Conservation (phyloP, 2,329 filamentous ascomycete genomes). For the Blumeria hordei region DNA sequence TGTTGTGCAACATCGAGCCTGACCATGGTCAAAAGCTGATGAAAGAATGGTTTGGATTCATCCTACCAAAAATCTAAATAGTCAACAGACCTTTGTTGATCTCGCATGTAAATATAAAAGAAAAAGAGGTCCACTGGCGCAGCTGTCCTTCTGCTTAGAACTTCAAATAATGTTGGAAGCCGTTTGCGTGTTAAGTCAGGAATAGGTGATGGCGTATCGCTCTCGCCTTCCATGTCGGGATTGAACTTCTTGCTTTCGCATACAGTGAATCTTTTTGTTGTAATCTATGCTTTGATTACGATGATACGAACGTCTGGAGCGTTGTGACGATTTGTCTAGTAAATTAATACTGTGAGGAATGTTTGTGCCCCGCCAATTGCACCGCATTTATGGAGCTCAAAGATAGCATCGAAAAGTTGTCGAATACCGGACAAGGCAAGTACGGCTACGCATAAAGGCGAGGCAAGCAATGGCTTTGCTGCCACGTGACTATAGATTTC, state of each 20-base stretch:
- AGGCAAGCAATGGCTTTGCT: too few species aligned
- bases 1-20: slow-evolving; percentile 99
- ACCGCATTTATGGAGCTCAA: too few species aligned
- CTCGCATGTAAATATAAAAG: slow-evolving; percentile 99
- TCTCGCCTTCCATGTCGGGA: slow-evolving; percentile 2
- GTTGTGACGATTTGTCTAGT: too few species aligned
- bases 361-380: too few species aligned
- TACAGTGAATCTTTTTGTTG: not conserved
- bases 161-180: slow-evolving; percentile 85
- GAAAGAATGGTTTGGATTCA: slow-evolving; percentile 3
- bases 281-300: too few species aligned
- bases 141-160: slow-evolving; percentile 77
- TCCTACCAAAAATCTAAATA: slow-evolving; percentile 93
- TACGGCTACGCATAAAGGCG: too few species aligned
- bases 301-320: too few species aligned
- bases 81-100: slow-evolving; percentile 92
- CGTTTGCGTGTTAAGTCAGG: slow-evolving; percentile 49
- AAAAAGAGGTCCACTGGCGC: slow-evolving; percentile 93
- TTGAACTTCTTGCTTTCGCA: not conserved
- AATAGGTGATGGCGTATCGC: slow-evolving; percentile 25
- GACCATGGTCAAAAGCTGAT: slow-evolving; percentile 4
- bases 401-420: too few species aligned
- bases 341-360: too few species aligned
- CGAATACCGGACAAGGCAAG: too few species aligned
- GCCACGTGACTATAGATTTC: too few species aligned